Conservation (phyloP, 768 basidiomycete genomes). For the Tubosaeta sp. region DNA sequence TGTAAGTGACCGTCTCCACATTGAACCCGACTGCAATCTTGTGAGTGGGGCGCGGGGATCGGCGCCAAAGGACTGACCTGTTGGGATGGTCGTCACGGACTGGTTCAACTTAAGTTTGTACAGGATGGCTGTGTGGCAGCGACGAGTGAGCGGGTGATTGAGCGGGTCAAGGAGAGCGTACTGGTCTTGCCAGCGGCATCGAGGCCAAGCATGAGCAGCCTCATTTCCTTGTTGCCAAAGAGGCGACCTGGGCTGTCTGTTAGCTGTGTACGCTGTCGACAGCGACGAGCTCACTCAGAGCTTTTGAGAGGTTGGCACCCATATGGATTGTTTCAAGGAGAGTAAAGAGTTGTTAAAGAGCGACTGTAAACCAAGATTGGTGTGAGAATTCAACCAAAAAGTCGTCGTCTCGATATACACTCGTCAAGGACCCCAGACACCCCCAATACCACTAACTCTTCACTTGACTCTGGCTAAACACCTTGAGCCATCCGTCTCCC, state of each 20-base stretch:
- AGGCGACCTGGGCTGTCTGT: slow-evolving; percentile 60
- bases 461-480: slow-evolving; percentile 63
- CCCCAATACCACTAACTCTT: slow-evolving; percentile 7
- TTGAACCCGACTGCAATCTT: slow-evolving; percentile 83
- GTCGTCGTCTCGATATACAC: slow-evolving; percentile 8
- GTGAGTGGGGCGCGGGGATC: background rate
- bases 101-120: slow-evolving; percentile 99
- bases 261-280: background rate
- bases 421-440: slow-evolving; percentile 29
- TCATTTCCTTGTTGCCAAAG: slow-evolving; percentile 99
- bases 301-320: slow-evolving; percentile 87
- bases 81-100: slow-evolving; percentile 97
- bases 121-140: slow-evolving; percentile 70
- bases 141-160: background rate
- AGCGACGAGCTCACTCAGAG: slow-evolving; percentile 43
- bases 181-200: slow-evolving; percentile 99
- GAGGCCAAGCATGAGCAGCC: slow-evolving; percentile 92
- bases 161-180: slow-evolving; percentile 38
- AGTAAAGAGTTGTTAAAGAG: slow-evolving; percentile 50
- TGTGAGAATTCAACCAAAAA: slow-evolving; percentile 23
- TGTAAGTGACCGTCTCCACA: slow-evolving; percentile 98
- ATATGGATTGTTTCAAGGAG: slow-evolving; percentile 36
- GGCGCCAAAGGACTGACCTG: slow-evolving; percentile 47
- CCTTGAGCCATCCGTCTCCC: slow-evolving; percentile 86
- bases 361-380: slow-evolving; percentile 39